Evolutionary conservation across 495 filamentous ascomycete genomes (phyloP), one percentile per base, ranked within the genome.

Genomic region (Terfezia claveryi): DNA sequence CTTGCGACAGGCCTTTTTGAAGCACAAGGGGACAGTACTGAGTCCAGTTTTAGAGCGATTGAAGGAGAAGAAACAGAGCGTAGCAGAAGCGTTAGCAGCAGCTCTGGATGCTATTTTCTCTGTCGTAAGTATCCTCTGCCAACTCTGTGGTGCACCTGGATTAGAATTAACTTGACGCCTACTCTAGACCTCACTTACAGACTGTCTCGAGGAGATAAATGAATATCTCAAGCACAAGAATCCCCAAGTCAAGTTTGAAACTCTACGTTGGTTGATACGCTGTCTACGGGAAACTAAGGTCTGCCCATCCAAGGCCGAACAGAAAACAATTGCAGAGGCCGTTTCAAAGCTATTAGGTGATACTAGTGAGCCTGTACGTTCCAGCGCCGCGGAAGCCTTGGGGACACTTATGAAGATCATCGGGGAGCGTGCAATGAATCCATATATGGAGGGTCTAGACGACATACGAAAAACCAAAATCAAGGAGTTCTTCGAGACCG

Each of bases 321-420:
- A 85, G 23, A 83, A 85, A 57, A 77, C 77, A 20, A 91, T 96
- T 37, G 82, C 87, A 1, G 92, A 94, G 56, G 77, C 79, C 2
- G 80, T 79, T 14, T 92, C 83, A 53, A 95, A 94, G 66, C 72
- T 96, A 10, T 75, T 96, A 1, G 80, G 88, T 0, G 92, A 99
- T 59, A 85, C 85, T 1, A 83, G 75, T 54, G 89, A 92, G 62
- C 84, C 73, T 10, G 78, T 88, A 46, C 76, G 92, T 65, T 81
- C 85, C 38, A 85, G 85, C 49, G 91, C 85, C 63, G 87, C 88
- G 11, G 92, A 99, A 63, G 78, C 87, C 37, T 71, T 99, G 16
- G 92, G 92, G 57, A 94, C 87, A 0, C 67, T 99, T 59, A 95
- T 95, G 91, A 96, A 95, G 73, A 96, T 99, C 51, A 82, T 95